Evolutionary conservation across 805 yeast species (phyloP), one percentile per base, ranked within the genome.

Genomic region (Cyberlindnera suaveolens): DNA sequence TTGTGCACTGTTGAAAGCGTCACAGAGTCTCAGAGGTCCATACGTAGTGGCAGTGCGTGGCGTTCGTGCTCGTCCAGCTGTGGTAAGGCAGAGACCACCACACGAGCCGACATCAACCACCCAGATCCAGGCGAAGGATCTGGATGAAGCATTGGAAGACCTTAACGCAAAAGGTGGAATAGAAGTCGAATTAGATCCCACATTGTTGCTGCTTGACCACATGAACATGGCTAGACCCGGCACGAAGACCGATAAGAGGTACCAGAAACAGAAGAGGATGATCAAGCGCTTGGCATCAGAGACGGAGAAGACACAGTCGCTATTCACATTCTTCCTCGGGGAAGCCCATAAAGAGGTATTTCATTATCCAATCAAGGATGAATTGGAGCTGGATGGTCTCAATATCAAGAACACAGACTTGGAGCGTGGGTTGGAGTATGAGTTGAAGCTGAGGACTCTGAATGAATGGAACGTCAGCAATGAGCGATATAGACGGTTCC

Each of bases 201-300:
- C 35, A 3, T 9, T 44, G 9, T 5, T 53, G 3, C 38, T 53
- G 1, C 18, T 55, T 14, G 57, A 55, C 14, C 46, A 45, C 33
- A 23, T 54, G 38, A 54, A 54, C 44, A 36, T 39, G 6, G 38
- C 56, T 2, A 44, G 49, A 8, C 57, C 57, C 1, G 56, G 54
- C 1, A 49, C 53, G 8, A 40, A 34, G 31, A 55, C 52, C 3
- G 57, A 55, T 39, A 36, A 40, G 30, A 32, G 58, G n/a, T 55
- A 45, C 34, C 34, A 31, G 36, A 39, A 38, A 29, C 55, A 50
- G 36, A 44, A 41, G 32, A 30, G 36, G 16, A 14, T 31, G 14
- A 15, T 53, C 39, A 38, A 23, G 32, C 37, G 13, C 3, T 31
- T 48, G 10, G 17, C 31, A 1, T 16, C 43, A 8, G 51, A 49